Conservation (phyloP, 768 basidiomycete species). For the Tubosaeta sp. region DNA sequence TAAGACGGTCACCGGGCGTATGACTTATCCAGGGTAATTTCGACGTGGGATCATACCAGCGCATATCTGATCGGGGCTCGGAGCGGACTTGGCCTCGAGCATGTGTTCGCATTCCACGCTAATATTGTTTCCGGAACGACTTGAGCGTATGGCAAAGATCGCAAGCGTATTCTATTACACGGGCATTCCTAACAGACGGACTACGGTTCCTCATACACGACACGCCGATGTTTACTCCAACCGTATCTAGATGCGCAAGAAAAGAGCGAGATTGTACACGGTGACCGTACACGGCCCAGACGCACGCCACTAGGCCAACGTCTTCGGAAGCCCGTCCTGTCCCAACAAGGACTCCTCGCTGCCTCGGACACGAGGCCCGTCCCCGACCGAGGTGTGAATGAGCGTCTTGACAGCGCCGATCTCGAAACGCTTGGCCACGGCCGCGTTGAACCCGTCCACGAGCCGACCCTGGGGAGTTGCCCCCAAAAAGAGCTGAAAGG, state of each 20-base stretch:
- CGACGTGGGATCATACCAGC: no score
- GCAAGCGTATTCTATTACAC: no score
- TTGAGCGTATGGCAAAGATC: no score
- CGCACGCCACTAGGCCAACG: constrained; percentile 29
- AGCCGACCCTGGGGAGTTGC: constrained; percentile 45
- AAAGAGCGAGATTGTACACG: not conserved
- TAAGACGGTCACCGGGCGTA: no score
- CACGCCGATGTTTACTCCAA: no score
- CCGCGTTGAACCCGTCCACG: constrained; percentile 71
- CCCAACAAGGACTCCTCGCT: constrained; percentile 63
- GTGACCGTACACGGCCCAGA: not conserved
- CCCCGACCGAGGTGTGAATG: constrained; percentile 91
- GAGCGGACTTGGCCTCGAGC: not conserved
- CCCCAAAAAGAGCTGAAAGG: constrained; percentile 56
- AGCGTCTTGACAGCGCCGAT: constrained; percentile 80
- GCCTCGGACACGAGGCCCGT: constrained; percentile 75
- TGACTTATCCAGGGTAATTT: no score
- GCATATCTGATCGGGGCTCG: not conserved
- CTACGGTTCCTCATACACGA: not conserved
- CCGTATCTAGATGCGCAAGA: not conserved
- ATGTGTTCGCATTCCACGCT: not conserved
- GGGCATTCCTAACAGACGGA: no score
- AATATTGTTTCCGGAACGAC: no score
- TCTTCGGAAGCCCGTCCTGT: constrained; percentile 64
- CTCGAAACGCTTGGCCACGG: constrained; percentile 68